Evolutionary conservation across 345 rosid genomes (phyloP).

Genomic region (Cardamine chenopodiifolia): DNA sequence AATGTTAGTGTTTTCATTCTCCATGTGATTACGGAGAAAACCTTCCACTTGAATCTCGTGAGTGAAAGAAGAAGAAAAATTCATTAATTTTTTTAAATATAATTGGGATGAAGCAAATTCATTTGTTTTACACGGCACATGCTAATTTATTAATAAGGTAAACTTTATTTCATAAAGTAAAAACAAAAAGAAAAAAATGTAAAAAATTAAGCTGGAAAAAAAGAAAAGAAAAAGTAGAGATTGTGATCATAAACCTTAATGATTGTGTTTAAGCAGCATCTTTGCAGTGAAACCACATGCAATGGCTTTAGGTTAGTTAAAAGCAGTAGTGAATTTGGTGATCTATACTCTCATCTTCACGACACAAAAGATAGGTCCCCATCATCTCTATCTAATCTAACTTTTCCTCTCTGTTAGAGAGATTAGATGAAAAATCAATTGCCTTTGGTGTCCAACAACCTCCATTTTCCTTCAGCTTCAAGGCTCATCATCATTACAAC

Average conservation of each 20-base stretch:
- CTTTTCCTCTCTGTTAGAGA: constrained; percentile 1
- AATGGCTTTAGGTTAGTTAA: constrained; percentile 28
- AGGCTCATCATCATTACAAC: constrained; percentile 50
- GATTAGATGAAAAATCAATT: constrained; percentile 29
- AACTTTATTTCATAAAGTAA: constrained; percentile 28
- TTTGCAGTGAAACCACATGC: constrained; percentile 42
- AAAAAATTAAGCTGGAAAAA: not conserved
- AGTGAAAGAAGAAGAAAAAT: not conserved
- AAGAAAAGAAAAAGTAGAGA: constrained; percentile 14
- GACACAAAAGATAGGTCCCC: constrained; percentile 26
- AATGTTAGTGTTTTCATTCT: not conserved
- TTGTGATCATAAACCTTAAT: constrained; percentile 42
- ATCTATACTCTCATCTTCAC: constrained; percentile 27
- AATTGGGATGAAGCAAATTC: not conserved
- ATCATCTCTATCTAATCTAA: constrained; percentile 10
- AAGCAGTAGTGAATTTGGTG: constrained; percentile 18
- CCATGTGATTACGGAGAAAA: not conserved
- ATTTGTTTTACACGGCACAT: constrained; percentile 29
- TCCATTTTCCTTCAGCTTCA: constrained; percentile 50
- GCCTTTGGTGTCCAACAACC: constrained; percentile 32
- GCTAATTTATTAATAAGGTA: constrained; percentile 20
- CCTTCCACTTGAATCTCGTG: constrained; percentile 24
- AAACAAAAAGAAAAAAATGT: not conserved
- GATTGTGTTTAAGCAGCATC: constrained; percentile 40
- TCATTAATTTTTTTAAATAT: not conserved